A percentile compares a stretch with the other conserved stretches of the same genome.
phyloP scores from a whole-genome alignment of 352 stramenopile genomes.

The Pythium pyrilobum region DNA sequence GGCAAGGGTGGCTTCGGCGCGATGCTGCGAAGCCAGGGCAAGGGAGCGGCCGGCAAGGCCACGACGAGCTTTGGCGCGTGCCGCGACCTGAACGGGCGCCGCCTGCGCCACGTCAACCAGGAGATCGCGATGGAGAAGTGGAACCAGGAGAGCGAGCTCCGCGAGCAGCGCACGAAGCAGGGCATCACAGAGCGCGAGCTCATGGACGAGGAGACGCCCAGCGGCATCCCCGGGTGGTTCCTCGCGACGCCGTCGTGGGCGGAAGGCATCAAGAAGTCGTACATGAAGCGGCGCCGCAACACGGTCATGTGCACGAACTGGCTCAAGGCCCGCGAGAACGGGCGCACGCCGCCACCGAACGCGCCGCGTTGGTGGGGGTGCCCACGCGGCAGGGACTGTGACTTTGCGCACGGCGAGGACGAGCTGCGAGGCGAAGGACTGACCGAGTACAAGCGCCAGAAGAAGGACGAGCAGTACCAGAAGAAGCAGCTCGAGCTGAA shows the following conservation, averaged over 20 bases:
- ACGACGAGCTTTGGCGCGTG: conserved; percentile 72
- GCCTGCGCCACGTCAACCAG: conserved; percentile 83
- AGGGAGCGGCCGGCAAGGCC: conserved; percentile 56
- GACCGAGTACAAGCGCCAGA: conserved; percentile 64
- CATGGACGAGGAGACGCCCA: conserved; percentile 77
- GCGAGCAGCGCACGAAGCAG: conserved; percentile 39
- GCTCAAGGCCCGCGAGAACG: conserved; percentile 51
- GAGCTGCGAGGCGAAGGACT: conserved; percentile 62
- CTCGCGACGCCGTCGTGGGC: conserved; percentile 77
- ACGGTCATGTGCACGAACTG: conserved; percentile 73
- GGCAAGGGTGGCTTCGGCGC: conserved; percentile 83
- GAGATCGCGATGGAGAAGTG: conserved; percentile 84
- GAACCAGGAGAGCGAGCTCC: conserved; percentile 47
- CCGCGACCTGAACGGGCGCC: conserved; percentile 69
- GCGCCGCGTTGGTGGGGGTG: conserved; percentile 80
- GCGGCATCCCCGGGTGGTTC: conserved; percentile 82
- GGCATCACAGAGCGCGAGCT: conserved; percentile 57
- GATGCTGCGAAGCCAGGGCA: conserved; percentile 79
- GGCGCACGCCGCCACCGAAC: conserved; percentile 27
- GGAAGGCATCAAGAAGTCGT: conserved; percentile 76
- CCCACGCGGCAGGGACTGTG: conserved; percentile 69
- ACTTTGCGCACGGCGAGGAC: conserved; percentile 81
- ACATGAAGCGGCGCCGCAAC: conserved; percentile 83
- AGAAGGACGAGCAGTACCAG: conserved; percentile 48
- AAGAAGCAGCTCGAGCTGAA: conserved; percentile 61